phyloP scores from a whole-genome alignment of 768 basidiomycete species.

The Coprinellus micaceus region DNA sequence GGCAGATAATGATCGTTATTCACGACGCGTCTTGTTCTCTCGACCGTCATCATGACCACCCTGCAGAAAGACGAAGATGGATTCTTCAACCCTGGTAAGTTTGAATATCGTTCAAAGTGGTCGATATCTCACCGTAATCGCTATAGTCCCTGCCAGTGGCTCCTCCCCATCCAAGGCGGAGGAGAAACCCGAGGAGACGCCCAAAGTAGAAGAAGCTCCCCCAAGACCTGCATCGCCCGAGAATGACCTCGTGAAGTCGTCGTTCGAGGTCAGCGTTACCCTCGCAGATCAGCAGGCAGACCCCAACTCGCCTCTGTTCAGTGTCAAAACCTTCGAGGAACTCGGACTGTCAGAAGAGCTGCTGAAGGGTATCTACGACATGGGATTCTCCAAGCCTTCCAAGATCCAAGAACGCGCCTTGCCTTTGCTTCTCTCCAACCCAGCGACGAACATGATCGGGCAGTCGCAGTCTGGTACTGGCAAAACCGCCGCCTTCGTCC shows the following conservation, averaged over 20 bases:
- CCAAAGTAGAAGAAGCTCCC: neutral
- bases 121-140: neutral
- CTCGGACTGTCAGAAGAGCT: conserved; percentile 90
- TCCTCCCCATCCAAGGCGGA: conserved; percentile 18
- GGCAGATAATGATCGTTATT: neutral
- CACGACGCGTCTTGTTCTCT: neutral
- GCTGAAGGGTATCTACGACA: conserved; percentile 89
- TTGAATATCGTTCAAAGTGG: neutral
- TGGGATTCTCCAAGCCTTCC: conserved; percentile 96
- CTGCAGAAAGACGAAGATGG: conserved; percentile 80
- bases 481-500: conserved; percentile 96
- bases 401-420: conserved; percentile 98
- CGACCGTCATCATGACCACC: neutral
- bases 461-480: conserved; percentile 99
- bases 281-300: conserved; percentile 95
- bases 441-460: conserved; percentile 98
- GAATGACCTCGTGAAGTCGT: conserved; percentile 70
- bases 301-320: conserved; percentile 92
- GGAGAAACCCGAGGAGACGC: conserved; percentile 22
- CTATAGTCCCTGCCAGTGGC: neutral
- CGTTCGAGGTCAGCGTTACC: conserved; percentile 85
- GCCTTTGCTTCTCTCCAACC: conserved; percentile 84
- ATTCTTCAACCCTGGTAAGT: conserved; percentile 63
- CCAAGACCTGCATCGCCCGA: conserved; percentile 23
- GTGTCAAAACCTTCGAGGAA: conserved; percentile 92